Percentiles rank a stretch among this genome's conserved stretches.
Conservation (phyloP, 2,329 filamentous ascomycete genomes). For the Dactylonectria estremocensis region DNA sequence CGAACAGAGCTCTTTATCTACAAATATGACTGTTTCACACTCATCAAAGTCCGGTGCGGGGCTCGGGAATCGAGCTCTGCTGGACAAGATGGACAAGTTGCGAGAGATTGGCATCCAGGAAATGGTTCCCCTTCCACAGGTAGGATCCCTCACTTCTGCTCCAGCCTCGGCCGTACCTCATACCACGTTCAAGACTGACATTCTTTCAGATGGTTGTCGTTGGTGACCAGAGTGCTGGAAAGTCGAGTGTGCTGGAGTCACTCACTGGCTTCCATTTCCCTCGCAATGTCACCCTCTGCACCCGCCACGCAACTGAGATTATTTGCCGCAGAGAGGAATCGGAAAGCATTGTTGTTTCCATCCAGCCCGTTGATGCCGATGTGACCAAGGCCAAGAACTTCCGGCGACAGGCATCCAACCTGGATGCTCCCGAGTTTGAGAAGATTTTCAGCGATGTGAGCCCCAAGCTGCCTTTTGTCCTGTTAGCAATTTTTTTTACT, state of each 20-base stretch:
- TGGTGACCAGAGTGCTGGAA: constrained; percentile 88
- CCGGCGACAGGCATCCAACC: constrained; percentile 40
- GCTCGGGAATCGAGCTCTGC: constrained; percentile 42
- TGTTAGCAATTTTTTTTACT: neutral
- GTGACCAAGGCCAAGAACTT: constrained; percentile 45
- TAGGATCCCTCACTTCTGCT: constrained; percentile 51
- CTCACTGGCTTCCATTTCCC: constrained; percentile 66
- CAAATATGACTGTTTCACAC: constrained; percentile 29
- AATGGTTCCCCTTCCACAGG: constrained; percentile 65
- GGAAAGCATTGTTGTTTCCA: constrained; percentile 58
- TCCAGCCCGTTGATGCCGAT: constrained; percentile 47
- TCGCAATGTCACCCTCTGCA: constrained; percentile 61
- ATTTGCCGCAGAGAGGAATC: constrained; percentile 56
- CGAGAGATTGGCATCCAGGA: constrained; percentile 58
- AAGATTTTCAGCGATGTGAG: constrained; percentile 59
- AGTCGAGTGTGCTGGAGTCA: constrained; percentile 86
- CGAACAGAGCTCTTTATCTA: neutral
- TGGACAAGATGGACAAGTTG: constrained; percentile 59
- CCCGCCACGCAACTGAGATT: constrained; percentile 65
- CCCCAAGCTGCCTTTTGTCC: accelerated
- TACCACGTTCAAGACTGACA: neutral
- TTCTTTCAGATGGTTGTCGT: constrained; percentile 82
- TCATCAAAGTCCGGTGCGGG: constrained; percentile 18
- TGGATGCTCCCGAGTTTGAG: constrained; percentile 51
- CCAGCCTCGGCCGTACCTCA: no score